These are phyloP conservation scores for Hericium coralloides DNA, from an alignment of 768 basidiomycete species.

Conservation along the genomic window DNA sequence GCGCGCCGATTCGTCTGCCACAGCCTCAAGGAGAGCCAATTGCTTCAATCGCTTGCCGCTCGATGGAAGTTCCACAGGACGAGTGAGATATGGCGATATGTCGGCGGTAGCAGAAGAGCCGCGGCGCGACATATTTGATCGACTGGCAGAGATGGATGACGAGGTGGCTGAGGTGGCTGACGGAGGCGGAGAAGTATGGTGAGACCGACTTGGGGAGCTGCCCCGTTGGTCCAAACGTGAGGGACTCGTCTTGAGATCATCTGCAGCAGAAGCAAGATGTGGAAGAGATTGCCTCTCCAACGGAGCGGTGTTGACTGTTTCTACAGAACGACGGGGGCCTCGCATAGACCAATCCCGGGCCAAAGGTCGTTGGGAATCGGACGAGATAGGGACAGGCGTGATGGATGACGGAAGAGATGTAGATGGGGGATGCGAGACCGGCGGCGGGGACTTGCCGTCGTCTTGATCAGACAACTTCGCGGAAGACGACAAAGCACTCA, in stretches of 20 bases:
- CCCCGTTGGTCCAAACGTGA: not conserved
- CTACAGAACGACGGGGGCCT: not conserved
- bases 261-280: not conserved
- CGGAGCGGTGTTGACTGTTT: not conserved
- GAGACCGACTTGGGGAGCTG: not conserved
- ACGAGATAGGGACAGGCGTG: not conserved
- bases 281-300: not conserved
- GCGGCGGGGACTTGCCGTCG: not conserved
- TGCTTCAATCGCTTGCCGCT: constrained; percentile 61
- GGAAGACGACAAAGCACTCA: constrained; percentile 55
- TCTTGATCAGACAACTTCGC: constrained; percentile 16
- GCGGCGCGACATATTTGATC: constrained; percentile 25
- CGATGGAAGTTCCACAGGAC: constrained; percentile 41
- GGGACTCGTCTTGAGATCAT: not conserved
- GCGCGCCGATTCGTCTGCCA: constrained; percentile 65
- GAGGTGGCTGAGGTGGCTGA: constrained; percentile 1
- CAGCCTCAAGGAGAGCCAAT: constrained; percentile 59
- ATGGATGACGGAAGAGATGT: not conserved
- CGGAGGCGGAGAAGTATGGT: constrained; percentile 1
- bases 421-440: not conserved
- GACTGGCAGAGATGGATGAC: constrained; percentile 12
- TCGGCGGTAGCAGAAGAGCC: constrained; percentile 45
- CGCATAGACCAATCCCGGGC: constrained; percentile 2
- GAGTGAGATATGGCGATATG: constrained; percentile 61
- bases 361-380: not conserved